Evolutionary conservation across 2,329 filamentous ascomycete species (phyloP).

Genomic region (Botrytis tulipae): DNA sequence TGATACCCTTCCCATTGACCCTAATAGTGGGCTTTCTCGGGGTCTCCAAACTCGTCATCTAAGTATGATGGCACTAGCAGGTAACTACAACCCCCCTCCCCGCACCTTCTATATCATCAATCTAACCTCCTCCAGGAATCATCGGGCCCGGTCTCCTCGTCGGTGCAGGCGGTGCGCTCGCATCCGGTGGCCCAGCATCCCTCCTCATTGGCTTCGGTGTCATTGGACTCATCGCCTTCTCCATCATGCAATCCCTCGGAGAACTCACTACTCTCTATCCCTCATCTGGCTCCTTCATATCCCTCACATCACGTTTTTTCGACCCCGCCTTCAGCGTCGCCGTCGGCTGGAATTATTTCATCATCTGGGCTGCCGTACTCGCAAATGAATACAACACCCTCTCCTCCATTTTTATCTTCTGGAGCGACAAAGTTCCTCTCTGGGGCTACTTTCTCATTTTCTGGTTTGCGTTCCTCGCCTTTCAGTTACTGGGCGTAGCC

Average conservation of each 20-base stretch:
- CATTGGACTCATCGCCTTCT: slow-evolving; percentile 65
- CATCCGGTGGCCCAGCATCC: slow-evolving; percentile 67
- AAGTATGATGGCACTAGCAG: slow-evolving; percentile 63
- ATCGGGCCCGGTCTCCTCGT: slow-evolving; percentile 71
- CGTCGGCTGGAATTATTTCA: slow-evolving; percentile 49
- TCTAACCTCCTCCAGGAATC: slow-evolving; percentile 37
- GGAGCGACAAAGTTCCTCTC: slow-evolving; percentile 58
- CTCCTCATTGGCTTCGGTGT: slow-evolving; percentile 71
- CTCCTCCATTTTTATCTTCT: slow-evolving; percentile 63
- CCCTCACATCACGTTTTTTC: slow-evolving; percentile 67
- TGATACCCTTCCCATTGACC: slow-evolving; percentile 42
- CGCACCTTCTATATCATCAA: background rate
- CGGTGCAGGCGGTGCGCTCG: slow-evolving; percentile 67
- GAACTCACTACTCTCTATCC: slow-evolving; percentile 74
- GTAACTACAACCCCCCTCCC: background rate
- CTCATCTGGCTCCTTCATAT: slow-evolving; percentile 68
- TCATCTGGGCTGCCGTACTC: slow-evolving; percentile 46
- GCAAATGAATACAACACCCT: slow-evolving; percentile 72
- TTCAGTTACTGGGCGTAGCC: slow-evolving; percentile 70
- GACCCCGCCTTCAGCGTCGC: slow-evolving; percentile 68
- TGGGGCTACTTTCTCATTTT: slow-evolving; percentile 74
- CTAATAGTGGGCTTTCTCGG: slow-evolving; percentile 64
- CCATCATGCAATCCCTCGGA: slow-evolving; percentile 62
- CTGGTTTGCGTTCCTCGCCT: slow-evolving; percentile 66
- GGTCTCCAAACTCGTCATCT: slow-evolving; percentile 67